These are phyloP conservation scores for Solanum sitiens DNA, from an alignment of 257 asterid genomes.

Conservation along the genomic window DNA sequence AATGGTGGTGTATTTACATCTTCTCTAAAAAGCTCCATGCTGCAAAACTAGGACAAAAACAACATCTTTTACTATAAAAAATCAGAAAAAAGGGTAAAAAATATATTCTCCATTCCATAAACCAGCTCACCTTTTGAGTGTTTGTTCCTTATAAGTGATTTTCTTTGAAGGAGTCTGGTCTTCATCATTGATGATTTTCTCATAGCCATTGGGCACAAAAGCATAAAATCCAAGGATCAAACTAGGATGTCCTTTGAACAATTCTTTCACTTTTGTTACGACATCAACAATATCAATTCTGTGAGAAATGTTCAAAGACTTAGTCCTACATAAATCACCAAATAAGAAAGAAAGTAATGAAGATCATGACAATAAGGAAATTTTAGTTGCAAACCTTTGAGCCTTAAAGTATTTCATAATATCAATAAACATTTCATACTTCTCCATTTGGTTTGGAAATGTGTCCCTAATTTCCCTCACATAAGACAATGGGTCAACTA, in stretches of 20 bases:
- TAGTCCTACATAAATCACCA: background rate
- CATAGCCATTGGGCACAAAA: slow-evolving; percentile 87
- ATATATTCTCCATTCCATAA: no score
- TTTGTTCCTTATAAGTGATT: no score
- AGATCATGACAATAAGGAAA: background rate
- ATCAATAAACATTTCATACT: slow-evolving; percentile 78
- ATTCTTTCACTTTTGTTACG: slow-evolving; percentile 79
- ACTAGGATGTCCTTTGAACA: slow-evolving; percentile 82
- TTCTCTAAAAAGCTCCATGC: no score
- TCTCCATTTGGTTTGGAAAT: slow-evolving; percentile 41
- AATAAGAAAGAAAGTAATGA: background rate
- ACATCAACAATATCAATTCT: slow-evolving; percentile 85
- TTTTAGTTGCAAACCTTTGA: slow-evolving; percentile 45
- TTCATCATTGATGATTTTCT: slow-evolving; percentile 66
- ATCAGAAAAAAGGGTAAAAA: background rate
- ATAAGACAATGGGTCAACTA: no score
- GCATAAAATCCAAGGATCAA: slow-evolving; percentile 85
- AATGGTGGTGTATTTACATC: no score
- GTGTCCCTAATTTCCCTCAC: no score
- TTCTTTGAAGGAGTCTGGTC: slow-evolving; percentile 55
- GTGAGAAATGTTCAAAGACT: slow-evolving; percentile 15
- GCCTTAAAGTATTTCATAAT: slow-evolving; percentile 93
- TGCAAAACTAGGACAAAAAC: no score
- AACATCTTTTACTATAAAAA: no score
- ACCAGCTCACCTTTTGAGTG: no score